Conservation (phyloP, 1,284 basidiomycete species). For the Butyriboletus appendiculatus region DNA sequence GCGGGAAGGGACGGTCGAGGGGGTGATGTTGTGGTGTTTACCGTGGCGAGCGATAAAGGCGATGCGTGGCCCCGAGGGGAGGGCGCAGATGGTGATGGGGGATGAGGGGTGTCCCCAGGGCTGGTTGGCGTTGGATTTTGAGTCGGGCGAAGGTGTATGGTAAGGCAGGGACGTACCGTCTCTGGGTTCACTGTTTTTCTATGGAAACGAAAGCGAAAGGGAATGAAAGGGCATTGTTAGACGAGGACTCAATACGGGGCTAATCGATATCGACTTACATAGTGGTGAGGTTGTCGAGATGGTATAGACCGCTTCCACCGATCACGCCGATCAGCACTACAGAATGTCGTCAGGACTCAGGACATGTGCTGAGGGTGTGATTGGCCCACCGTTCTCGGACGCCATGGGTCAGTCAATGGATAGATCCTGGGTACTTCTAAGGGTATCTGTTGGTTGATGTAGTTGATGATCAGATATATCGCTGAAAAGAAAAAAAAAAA, state of each 20-base stretch:
- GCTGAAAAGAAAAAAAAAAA: neutral
- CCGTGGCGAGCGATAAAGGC: slow-evolving; percentile 96
- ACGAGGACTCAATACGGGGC: neutral
- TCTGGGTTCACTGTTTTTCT: slow-evolving; percentile 73
- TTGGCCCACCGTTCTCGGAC: slow-evolving; percentile 23
- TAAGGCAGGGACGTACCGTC: slow-evolving; percentile 62
- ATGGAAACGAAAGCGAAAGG: neutral
- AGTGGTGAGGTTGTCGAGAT: slow-evolving; percentile 85
- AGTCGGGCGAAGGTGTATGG: neutral
- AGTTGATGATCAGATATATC: neutral
- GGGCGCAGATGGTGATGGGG: slow-evolving; percentile 84
- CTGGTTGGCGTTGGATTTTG: slow-evolving; percentile 38
- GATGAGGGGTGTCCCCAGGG: slow-evolving; percentile 96
- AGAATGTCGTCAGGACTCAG: neutral
- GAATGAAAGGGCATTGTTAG: neutral
- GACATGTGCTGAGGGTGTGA: too few relatives aligned
- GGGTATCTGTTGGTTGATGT: neutral
- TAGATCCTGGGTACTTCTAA: neutral
- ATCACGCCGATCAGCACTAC: slow-evolving; percentile 82
- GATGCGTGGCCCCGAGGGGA: slow-evolving; percentile 76
- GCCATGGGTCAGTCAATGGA: slow-evolving; percentile 10
- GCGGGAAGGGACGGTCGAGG: slow-evolving; percentile 78
- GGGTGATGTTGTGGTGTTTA: slow-evolving; percentile 68
- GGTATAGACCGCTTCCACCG: slow-evolving; percentile 85
- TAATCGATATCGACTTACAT: slow-evolving; percentile 51